Conservation (phyloP, 495 filamentous ascomycete genomes). For the Aspergillus diversus region DNA sequence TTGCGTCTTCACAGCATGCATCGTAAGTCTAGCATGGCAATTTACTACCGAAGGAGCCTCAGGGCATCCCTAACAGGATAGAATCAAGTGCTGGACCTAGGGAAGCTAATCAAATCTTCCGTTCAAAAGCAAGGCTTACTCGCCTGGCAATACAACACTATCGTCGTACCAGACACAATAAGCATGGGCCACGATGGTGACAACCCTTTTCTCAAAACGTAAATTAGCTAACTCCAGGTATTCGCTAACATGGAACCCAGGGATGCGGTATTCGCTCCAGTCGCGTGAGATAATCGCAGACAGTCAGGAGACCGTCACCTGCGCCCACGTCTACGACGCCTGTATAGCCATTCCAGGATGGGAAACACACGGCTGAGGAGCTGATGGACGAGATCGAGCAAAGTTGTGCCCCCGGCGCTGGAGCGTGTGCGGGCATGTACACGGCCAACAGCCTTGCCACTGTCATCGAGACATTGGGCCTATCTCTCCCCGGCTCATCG, state of each 20-base stretch:
- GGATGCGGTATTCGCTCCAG: conserved; percentile 92
- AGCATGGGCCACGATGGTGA: not conserved
- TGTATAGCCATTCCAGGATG: conserved; percentile 92
- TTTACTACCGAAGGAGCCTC: too few relatives aligned
- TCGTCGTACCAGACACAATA: not conserved
- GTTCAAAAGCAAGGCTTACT: not conserved
- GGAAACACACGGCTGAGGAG: conserved; percentile 75
- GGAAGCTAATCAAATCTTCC: not conserved
- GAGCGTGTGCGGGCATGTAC: conserved; percentile 98
- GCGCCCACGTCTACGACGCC: conserved; percentile 97
- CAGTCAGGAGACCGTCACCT: conserved; percentile 97
- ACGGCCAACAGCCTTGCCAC: conserved; percentile 98
- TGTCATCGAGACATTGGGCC: conserved; percentile 91
- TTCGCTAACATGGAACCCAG: not conserved
- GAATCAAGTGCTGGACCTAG: not conserved
- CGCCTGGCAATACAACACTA: not conserved
- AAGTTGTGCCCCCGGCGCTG: conserved; percentile 81
- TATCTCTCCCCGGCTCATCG: conserved; percentile 91
- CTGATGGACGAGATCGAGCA: conserved; percentile 92
- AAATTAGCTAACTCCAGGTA: not conserved
- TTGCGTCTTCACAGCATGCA: not conserved
- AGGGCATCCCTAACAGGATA: too few relatives aligned
- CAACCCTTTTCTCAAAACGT: conserved; percentile 29
- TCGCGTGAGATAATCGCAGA: conserved; percentile 95
- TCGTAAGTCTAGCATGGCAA: too few relatives aligned